phyloP scores from a whole-genome alignment of 345 rosid species.

The Pugionium dolabratum region DNA sequence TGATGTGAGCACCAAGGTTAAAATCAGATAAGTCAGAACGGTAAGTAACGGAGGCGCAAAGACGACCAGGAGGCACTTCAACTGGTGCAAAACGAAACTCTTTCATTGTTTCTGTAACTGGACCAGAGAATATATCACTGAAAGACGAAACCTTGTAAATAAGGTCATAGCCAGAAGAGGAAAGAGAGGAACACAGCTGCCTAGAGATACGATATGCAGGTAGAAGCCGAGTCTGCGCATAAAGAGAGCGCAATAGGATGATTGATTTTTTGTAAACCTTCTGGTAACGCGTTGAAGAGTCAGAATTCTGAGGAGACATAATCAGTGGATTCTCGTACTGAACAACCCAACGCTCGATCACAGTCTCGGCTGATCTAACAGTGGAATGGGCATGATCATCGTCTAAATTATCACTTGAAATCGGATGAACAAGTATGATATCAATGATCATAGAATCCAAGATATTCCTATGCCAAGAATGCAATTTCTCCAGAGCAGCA shows the following conservation, averaged over 20 bases:
- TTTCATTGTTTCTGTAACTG: constrained; percentile 57
- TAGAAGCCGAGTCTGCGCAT: constrained; percentile 72
- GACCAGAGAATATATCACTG: constrained; percentile 62
- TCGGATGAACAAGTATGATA: constrained; percentile 63
- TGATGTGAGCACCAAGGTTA: constrained; percentile 59
- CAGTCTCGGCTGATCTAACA: constrained; percentile 51
- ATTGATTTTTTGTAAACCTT: constrained; percentile 83
- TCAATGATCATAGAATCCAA: constrained; percentile 83
- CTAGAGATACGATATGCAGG: constrained; percentile 75
- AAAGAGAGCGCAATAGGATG: constrained; percentile 68
- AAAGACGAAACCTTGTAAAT: constrained; percentile 84
- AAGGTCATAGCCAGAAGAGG: constrained; percentile 61
- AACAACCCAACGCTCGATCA: constrained; percentile 86
- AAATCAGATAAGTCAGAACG: constrained; percentile 66
- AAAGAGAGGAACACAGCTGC: constrained; percentile 60
- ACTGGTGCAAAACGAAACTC: constrained; percentile 67
- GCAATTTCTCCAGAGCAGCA: constrained; percentile 61
- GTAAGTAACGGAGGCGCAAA: constrained; percentile 64
- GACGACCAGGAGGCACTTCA: constrained; percentile 77
- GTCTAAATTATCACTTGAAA: constrained; percentile 42
- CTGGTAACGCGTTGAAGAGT: constrained; percentile 55
- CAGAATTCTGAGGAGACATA: constrained; percentile 48
- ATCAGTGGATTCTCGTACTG: constrained; percentile 62
- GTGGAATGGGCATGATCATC: constrained; percentile 22
- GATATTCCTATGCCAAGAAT: constrained; percentile 71